phyloP scores from a whole-genome alignment of 106 monocot genomes.

The Ottelia alismoides region DNA sequence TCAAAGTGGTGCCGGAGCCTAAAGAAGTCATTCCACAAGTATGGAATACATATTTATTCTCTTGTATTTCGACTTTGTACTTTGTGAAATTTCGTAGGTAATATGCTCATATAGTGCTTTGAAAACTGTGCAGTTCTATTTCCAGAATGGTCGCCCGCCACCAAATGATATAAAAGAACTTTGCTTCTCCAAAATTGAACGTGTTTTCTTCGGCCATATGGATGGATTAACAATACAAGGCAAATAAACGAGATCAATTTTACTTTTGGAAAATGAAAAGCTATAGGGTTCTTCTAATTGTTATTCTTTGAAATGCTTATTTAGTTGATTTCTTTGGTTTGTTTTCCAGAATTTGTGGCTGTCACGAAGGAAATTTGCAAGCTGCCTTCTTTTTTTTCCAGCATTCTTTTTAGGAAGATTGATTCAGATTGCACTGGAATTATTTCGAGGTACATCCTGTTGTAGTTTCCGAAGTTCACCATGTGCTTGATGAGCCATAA shows the following conservation, averaged over 20 bases:
- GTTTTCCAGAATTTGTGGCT: constrained; percentile 46
- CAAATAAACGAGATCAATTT: no score
- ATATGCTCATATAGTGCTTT: no score
- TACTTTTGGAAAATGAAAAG: no score
- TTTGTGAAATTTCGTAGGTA: no score
- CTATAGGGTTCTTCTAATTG: background rate
- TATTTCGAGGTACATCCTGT: constrained; percentile 51
- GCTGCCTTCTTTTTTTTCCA: constrained; percentile 77
- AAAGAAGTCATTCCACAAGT: constrained; percentile 8
- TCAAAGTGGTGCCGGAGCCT: constrained; percentile 7
- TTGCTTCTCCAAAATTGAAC: constrained; percentile 3
- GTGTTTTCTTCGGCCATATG: constrained; percentile 2
- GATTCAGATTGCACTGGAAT: constrained; percentile 46
- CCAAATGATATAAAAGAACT: constrained; percentile 6
- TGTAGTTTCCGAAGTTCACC: no score
- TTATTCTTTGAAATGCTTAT: background rate
- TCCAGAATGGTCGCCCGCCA: constrained; percentile 10
- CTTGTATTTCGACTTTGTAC: background rate
- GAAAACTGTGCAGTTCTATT: constrained; percentile 4
- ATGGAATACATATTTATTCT: background rate
- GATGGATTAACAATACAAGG: constrained; percentile 5
- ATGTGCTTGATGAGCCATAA: no score
- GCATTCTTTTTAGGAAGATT: constrained; percentile 69
- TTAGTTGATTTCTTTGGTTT: constrained; percentile 2
- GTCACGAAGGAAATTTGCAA: constrained; percentile 85